Evolutionary conservation across 768 basidiomycete genomes (phyloP), one percentile per base, ranked within the genome.

Genomic region (Candolleomyces aberdarensis): DNA sequence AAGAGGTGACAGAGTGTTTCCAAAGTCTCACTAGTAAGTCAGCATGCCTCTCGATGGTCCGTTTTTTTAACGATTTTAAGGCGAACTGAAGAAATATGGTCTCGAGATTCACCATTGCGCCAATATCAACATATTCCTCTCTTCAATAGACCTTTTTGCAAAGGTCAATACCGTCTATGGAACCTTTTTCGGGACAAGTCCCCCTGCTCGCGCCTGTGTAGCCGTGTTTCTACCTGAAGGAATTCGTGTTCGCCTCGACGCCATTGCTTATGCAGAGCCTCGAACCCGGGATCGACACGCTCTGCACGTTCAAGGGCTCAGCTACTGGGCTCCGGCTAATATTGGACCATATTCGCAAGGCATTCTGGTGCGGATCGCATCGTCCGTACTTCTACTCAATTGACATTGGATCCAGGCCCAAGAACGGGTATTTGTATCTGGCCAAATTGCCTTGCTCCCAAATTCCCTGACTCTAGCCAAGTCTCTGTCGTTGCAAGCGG

Each of bases 281-380:
- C 68, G 59, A 19, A 52, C 68, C 6, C 54, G 67, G 5, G 80
- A 85, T 58, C 78, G 96, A 48, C 84, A 84, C 58, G 88, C 92
- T 0, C 78, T 98, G 49, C 97, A 99, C 69, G 97, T 99, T 2
- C 97, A 98, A 73, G 83, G 95, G 9, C 69, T 98, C 63, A 98
- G 96, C 72, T 98, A 98, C 69, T 99, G 97, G 97, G 97, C 96
- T 29, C 95, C 97, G 13, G 97, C 97, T 10, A 99, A 98, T 71
- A 98, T 99, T 58, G 97, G 97, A 0, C 97, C 97, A 4, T 99
- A 99, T 73, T 97, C 94, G 4, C 97, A 99, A 74, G 91, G 94
- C 1, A 84, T 98, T 64, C 78, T 81, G 56, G 96, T 96, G 75
- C 55, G 52, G 57, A 47, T 54, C 64, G 47, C 43, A 29, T 10